Evolutionary conservation across 139 green algal genomes (phyloP), one percentile per base, ranked within the genome.

Genomic region (Microglena sp.): DNA sequence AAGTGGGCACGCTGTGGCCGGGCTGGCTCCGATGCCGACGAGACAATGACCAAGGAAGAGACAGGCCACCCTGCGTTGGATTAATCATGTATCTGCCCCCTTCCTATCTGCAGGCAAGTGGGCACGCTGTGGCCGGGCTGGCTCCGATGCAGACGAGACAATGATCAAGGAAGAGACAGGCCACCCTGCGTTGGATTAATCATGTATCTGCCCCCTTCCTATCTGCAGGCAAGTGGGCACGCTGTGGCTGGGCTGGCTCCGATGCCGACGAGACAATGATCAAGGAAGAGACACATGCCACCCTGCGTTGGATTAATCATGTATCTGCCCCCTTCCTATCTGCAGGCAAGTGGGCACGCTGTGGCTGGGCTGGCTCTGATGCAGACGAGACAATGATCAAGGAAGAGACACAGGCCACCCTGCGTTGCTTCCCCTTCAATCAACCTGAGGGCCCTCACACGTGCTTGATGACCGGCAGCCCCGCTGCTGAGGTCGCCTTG

Each of bases 161-260:
- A 66, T 62, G 35, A 76, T 99, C 15, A 98, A 99, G 83, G 90
- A 99, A n/a, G n/a, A n/a, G n/a, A n/a, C n/a, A n/a, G n/a, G n/a
- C n/a, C n/a, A n/a, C n/a, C n/a, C n/a, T n/a, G n/a, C n/a, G n/a
- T n/a, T n/a, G n/a, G n/a, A n/a, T n/a, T n/a, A n/a, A n/a, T n/a
- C n/a, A n/a, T n/a, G n/a, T n/a, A n/a, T n/a, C n/a, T n/a, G n/a
- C n/a, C n/a, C n/a, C n/a, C n/a, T n/a, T n/a, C n/a, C n/a, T 50
- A 18, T 11, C 11, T 27, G 32, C 80, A 84, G 85, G 92, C 61
- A 91, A 92, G 57, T 98, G 93, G 93, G 93, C 90, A 4, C 78
- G 88, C 5, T 87, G 90, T 0, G 73, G 72, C 26, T 98, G 93
- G 92, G 77, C 77, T 8, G 89, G 77, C 54, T 82, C 68, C 36